A percentile compares a stretch with the other conserved stretches of the same genome.
These are phyloP conservation scores for Candida ponderosae DNA, from an alignment of 805 yeast species.

Conservation along the genomic window DNA sequence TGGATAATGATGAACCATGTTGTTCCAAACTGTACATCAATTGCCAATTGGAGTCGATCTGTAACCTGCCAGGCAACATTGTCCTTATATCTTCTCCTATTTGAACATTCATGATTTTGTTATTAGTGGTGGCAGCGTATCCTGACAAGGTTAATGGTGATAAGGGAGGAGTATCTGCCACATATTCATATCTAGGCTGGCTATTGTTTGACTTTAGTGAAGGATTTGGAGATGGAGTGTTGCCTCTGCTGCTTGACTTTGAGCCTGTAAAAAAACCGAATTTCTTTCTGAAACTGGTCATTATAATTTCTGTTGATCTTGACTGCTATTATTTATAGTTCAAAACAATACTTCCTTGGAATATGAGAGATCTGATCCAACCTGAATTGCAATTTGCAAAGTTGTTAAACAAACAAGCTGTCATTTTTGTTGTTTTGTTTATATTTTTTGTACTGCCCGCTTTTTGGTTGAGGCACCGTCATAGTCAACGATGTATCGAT, in stretches of 20 bases:
- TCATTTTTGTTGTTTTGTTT: no score
- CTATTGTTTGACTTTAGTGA: not conserved
- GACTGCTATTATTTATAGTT: no score
- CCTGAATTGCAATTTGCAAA: no score
- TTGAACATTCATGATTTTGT: conserved; percentile 46
- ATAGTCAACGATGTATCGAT: no score
- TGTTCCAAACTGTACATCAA: conserved; percentile 82
- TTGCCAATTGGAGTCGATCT: conserved; percentile 70
- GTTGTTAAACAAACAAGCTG: no score
- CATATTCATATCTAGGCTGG: not conserved
- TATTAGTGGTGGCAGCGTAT: conserved; percentile 48
- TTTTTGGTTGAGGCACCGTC: no score
- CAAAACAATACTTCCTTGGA: no score
- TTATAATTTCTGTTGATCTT: no score
- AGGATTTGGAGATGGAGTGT: not conserved
- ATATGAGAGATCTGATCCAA: no score
- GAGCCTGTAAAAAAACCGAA: not conserved
- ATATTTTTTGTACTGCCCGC: no score
- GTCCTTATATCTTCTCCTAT: conserved; percentile 70
- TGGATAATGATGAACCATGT: conserved; percentile 80
- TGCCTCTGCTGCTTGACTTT: not conserved
- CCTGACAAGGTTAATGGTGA: conserved; percentile 55
- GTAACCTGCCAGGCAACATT: conserved; percentile 72
- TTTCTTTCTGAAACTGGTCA: not conserved
- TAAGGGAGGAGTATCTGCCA: conserved; percentile 28